Conservation (phyloP, 2,329 filamentous ascomycete species). For the Diplocarpon rosae region DNA sequence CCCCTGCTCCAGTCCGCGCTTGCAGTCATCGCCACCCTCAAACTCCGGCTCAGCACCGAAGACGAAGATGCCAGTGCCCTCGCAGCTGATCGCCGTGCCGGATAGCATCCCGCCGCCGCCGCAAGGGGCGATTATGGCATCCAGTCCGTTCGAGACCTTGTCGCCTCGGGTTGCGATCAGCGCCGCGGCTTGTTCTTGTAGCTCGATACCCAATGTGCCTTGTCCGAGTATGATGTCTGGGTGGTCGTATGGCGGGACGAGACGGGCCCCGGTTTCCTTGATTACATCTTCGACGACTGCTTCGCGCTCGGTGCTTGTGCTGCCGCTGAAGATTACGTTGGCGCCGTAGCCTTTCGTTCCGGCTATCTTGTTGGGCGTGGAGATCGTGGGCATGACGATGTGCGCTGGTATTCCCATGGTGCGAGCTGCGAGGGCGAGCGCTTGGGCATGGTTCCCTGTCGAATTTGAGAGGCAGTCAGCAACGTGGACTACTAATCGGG, state of each 20-base stretch:
- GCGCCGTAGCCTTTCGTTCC: slow-evolving; percentile 72
- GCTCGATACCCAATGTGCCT: slow-evolving; percentile 77
- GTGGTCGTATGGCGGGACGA: slow-evolving; percentile 89
- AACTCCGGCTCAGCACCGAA: slow-evolving; percentile 82
- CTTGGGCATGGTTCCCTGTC: slow-evolving; percentile 86
- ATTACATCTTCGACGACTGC: slow-evolving; percentile 61
- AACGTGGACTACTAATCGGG: too few relatives aligned
- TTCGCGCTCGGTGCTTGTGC: slow-evolving; percentile 71
- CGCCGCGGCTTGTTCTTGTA: slow-evolving; percentile 60
- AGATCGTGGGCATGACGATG: slow-evolving; percentile 88
- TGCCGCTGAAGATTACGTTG: slow-evolving; percentile 69
- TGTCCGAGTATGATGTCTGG: slow-evolving; percentile 86
- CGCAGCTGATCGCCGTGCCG: slow-evolving; percentile 67
- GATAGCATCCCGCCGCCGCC: slow-evolving; percentile 83
- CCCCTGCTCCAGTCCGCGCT: slow-evolving; percentile 55
- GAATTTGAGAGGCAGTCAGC: too few relatives aligned
- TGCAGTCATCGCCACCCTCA: slow-evolving; percentile 74
- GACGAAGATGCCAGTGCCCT: slow-evolving; percentile 60
- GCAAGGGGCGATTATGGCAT: slow-evolving; percentile 71
- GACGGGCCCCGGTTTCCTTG: slow-evolving; percentile 58
- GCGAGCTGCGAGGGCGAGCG: slow-evolving; percentile 72
- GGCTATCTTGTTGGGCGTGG: slow-evolving; percentile 74
- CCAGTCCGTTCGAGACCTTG: slow-evolving; percentile 32
- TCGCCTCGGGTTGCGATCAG: slow-evolving; percentile 31
- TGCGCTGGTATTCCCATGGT: slow-evolving; percentile 65